phyloP scores from a whole-genome alignment of 768 basidiomycete genomes.

The Hypholoma sublateritium region DNA sequence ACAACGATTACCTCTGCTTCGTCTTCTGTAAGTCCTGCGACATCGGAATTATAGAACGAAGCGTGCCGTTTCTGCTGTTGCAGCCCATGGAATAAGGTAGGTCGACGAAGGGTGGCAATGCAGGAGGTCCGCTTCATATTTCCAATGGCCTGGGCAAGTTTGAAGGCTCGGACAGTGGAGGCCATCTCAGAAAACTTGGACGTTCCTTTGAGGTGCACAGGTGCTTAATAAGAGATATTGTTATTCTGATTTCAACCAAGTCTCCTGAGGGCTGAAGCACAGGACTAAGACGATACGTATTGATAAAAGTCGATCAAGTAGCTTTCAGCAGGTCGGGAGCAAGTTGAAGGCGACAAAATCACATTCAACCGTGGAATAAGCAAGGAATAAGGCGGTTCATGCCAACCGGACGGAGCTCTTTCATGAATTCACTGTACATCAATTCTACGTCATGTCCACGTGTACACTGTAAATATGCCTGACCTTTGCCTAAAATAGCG shows the following conservation, averaged over 20 bases:
- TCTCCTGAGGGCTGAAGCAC: too few species aligned
- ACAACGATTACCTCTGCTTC: conserved; percentile 65
- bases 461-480: too few species aligned
- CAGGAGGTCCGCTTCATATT: not conserved
- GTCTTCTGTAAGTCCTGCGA: conserved; percentile 78
- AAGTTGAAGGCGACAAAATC: not conserved
- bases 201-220: not conserved
- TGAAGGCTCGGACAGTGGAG: conserved; percentile 1
- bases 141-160: not conserved
- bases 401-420: not conserved
- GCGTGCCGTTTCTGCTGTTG: conserved; percentile 28
- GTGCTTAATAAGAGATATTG: not conserved
- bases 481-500: too few species aligned
- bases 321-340: too few species aligned
- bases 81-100: not conserved
- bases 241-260: too few species aligned
- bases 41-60: conserved; percentile 68
- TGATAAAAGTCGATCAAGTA: too few species aligned
- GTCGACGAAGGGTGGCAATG: not conserved
- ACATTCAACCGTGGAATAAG: not conserved
- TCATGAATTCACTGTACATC: too few species aligned
- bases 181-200: conserved; percentile 3
- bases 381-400: too few species aligned
- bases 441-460: too few species aligned
- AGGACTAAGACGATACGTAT: too few species aligned